These are phyloP conservation scores for Rhodotorula babjevae DNA, from an alignment of 768 basidiomycete species.

Conservation along the genomic window DNA sequence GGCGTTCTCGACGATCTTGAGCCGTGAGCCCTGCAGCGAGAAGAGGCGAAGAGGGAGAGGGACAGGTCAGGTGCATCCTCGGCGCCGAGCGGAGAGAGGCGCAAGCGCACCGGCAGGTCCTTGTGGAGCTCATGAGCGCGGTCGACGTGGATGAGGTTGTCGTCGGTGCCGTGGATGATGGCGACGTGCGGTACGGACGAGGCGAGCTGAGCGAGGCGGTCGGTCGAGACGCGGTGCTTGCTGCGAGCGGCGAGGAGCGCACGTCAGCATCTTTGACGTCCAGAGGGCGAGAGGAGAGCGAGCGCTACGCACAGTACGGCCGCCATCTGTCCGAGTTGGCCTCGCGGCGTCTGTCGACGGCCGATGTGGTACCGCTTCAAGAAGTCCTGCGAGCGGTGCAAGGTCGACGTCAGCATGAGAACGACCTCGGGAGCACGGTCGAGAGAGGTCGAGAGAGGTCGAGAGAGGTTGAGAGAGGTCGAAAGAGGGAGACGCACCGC, in stretches of 20 bases:
- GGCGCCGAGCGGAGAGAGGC: no score
- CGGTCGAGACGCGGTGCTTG: conserved; percentile 11
- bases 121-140: conserved; percentile 25
- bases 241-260: not conserved
- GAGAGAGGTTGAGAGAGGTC: not conserved
- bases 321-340: conserved; percentile 26
- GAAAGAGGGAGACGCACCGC: conserved; percentile 6
- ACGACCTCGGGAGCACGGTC: no score
- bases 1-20: conserved; percentile 16
- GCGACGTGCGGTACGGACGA: conserved; percentile 8
- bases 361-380: conserved; percentile 30
- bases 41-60: not conserved
- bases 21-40: conserved; percentile 15
- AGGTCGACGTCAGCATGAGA: no score
- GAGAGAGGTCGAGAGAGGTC: no score
- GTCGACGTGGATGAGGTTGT: conserved; percentile 31
- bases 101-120: conserved; percentile 21
- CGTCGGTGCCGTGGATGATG: conserved; percentile 37
- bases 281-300: not conserved
- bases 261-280: no score
- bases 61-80: no score
- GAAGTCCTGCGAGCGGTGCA: conserved; percentile 17
- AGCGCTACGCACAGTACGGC: conserved; percentile 5
- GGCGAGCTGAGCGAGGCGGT: not conserved
- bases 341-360: conserved; percentile 14